Evolutionary conservation across 352 stramenopile species (phyloP).

Genomic region (Thraustotheca clavata): DNA sequence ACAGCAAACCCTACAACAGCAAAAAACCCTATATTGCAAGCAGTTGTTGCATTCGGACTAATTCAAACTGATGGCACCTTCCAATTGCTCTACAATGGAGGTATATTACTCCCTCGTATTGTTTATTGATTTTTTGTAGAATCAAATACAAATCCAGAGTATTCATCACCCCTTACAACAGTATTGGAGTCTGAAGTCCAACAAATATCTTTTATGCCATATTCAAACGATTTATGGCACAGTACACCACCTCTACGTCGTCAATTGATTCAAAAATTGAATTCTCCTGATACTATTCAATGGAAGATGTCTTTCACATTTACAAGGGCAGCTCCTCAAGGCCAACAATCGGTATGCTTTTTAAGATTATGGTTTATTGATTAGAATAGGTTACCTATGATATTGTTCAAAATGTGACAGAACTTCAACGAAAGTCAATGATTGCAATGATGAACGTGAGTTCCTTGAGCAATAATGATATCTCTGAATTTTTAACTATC

Average conservation of each 20-base stretch:
- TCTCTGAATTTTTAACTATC: slow-evolving; percentile 25
- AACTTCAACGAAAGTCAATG: slow-evolving; percentile 49
- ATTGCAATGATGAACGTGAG: slow-evolving; percentile 68
- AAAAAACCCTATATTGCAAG: slow-evolving; percentile 53
- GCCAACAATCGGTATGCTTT: slow-evolving; percentile 39
- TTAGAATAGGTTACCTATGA: slow-evolving; percentile 34
- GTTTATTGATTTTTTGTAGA: slow-evolving; percentile 50
- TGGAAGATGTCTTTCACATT: slow-evolving; percentile 73
- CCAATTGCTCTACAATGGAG: slow-evolving; percentile 64
- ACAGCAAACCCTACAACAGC: slow-evolving; percentile 79
- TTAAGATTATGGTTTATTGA: background rate
- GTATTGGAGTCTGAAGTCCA: slow-evolving; percentile 31
- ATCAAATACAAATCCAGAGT: slow-evolving; percentile 54
- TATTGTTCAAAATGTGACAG: slow-evolving; percentile 30
- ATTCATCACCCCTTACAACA: background rate
- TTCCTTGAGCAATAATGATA: too few relatives aligned
- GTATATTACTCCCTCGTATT: slow-evolving; percentile 25
- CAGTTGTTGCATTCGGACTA: slow-evolving; percentile 58
- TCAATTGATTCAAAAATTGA: slow-evolving; percentile 53
- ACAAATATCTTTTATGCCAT: slow-evolving; percentile 67
- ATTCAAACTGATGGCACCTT: slow-evolving; percentile 65
- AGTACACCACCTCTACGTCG: slow-evolving; percentile 65
- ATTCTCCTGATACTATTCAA: slow-evolving; percentile 55
- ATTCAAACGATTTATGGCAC: slow-evolving; percentile 64
- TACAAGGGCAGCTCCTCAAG: slow-evolving; percentile 43